Evolutionary conservation across 331 rosid genomes (phyloP), one percentile per base, ranked within the genome.

Genomic region (Pyracantha coccinea): DNA sequence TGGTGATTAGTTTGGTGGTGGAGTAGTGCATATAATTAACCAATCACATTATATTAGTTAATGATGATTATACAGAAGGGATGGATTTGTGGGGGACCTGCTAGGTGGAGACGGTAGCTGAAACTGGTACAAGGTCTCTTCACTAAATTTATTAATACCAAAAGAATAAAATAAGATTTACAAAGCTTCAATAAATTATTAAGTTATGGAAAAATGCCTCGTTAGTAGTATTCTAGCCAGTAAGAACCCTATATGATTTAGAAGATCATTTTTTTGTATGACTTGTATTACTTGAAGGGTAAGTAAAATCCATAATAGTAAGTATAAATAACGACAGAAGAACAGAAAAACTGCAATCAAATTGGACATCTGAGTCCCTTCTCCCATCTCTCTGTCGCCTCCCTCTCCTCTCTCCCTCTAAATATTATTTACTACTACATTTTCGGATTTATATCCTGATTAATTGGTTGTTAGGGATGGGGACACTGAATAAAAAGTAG

Each of bases 61-160:
- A 45, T 66, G 38, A 75, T 24, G 52, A 52, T 32, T 53, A 55
- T 25, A 7, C 8, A 24, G 35, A 55, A 66, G 45, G 65, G 58
- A 66, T 54, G 57, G 69, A 44, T 73, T 27, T n/a, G 5, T 72
- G 29, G 27, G 69, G 27, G 50, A 3, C 13, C 50, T 19, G 69
- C 66, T 41, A 45, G 47, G 45, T 57, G 35, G 53, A 60, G 66
- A 16, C 29, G 44, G 21, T 41, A 61, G 27, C 77, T 27, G n/a
- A 60, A 17, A 60, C 77, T 25, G 69, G 27, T 61, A 41, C 77
- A 73, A 9, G 44, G 69, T 73, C 63, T 19, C 6, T 73, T 73
- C 77, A 11, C 24, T 25, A 7, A 45, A 60, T 33, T 33, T 20
- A 71, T 50, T 6, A 55, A 5, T 57, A 31, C 64, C 64, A 57